A percentile compares a stretch with the other conserved stretches of the same genome.
phyloP scores from a whole-genome alignment of 2,329 filamentous ascomycete genomes.

The Aspergillus puulaauensis region DNA sequence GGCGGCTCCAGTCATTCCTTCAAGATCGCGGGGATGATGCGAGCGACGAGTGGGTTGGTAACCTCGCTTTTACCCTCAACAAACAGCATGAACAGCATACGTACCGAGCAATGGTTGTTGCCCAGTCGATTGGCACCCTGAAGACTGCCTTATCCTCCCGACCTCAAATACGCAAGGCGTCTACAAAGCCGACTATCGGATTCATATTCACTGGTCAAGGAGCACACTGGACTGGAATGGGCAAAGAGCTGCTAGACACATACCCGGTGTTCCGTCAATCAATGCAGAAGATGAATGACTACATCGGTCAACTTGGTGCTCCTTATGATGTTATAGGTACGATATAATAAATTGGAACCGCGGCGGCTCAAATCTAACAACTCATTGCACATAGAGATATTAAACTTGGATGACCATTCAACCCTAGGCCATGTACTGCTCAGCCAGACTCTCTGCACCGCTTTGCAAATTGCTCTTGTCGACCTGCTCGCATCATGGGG shows the following conservation, averaged over 20 bases:
- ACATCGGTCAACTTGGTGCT: slow-evolving; percentile 18
- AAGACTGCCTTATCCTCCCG: background rate
- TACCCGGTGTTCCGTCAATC: slow-evolving; percentile 21
- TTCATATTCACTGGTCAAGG: slow-evolving; percentile 39
- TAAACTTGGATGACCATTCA: background rate
- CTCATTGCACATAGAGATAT: slow-evolving; percentile 1
- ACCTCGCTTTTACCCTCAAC: slow-evolving; percentile 25
- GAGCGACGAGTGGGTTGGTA: slow-evolving; percentile 14
- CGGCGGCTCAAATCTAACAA: too few relatives aligned
- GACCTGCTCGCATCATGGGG: slow-evolving; percentile 23
- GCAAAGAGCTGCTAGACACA: slow-evolving; percentile 23
- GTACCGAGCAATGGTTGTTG: slow-evolving; percentile 18
- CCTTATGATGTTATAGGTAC: slow-evolving; percentile 21
- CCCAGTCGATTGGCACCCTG: slow-evolving; percentile 5
- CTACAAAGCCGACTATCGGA: slow-evolving; percentile 8
- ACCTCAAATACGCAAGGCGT: slow-evolving; percentile 6
- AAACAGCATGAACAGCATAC: slow-evolving; percentile 17
- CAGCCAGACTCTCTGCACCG: slow-evolving; percentile 24
- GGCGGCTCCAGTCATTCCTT: slow-evolving; percentile 13
- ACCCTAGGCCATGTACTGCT: slow-evolving; percentile 14
- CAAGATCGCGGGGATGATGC: background rate
- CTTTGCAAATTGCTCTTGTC: slow-evolving; percentile 26
- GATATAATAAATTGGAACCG: background rate
- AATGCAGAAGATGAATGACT: slow-evolving; percentile 10
- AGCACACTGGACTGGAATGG: slow-evolving; percentile 35